Evolutionary conservation across 345 rosid genomes (phyloP).

Genomic region (Nephelium lappaceum): DNA sequence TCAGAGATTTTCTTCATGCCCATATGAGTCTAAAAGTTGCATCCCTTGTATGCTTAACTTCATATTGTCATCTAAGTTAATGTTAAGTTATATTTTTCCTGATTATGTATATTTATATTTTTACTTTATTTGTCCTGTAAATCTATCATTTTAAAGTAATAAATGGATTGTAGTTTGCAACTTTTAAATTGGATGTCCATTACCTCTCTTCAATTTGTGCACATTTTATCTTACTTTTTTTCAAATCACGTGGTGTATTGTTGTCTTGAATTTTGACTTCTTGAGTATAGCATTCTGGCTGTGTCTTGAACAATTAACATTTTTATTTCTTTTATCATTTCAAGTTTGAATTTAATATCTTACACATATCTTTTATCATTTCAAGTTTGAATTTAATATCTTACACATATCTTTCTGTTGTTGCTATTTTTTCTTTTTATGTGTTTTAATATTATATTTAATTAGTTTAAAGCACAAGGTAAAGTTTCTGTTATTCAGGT

Average conservation of each 20-base stretch:
- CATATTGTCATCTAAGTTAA: background rate
- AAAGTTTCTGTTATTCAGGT: constrained; percentile 52
- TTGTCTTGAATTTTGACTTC: background rate
- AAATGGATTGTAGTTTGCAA: background rate
- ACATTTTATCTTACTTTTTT: background rate
- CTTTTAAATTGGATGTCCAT: constrained; percentile 4
- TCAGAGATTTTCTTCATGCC: background rate
- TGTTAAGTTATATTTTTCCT: background rate
- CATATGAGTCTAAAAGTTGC: background rate
- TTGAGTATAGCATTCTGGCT: background rate
- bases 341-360: background rate
- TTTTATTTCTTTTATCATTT: background rate
- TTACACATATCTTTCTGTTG: background rate
- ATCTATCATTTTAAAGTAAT: background rate
- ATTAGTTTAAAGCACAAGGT: constrained; percentile 9
- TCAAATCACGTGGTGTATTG: background rate
- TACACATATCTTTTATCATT: background rate
- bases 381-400: background rate
- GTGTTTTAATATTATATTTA: constrained; percentile 12
- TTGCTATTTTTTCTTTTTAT: background rate
- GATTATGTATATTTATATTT: background rate
- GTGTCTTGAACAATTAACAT: background rate
- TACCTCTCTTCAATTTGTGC: background rate
- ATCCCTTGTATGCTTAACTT: background rate
- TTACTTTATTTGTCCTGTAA: constrained; percentile 2